Evolutionary conservation across 345 rosid species (phyloP), one percentile per base, ranked within the genome.

Genomic region (Mallotus nudiflorus): DNA sequence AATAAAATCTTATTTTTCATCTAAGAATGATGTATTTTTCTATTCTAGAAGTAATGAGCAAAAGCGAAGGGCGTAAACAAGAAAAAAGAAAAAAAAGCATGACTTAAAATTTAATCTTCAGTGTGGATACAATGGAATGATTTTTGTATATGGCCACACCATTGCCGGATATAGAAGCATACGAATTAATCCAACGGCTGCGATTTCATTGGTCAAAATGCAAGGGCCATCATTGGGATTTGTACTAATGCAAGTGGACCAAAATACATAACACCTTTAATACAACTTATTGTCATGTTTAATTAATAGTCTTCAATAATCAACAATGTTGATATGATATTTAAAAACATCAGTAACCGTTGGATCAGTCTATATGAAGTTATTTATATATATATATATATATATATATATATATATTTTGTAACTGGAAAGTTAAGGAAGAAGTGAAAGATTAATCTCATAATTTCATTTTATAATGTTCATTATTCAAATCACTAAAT

Each of bases 211-310:
- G 19, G 60, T 71, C 68, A 62, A 71, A 62, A 48, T 18, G 54
- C 7, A 18, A 14, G 39, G 60, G 55, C 61, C 39, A 37, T 24
- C 59, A 12, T 61, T 2, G 45, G 29, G 2, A 44, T 51, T 10
- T 9, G 51, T 31, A 59, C 42, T 51, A 0, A 10, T 44, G 63
- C 69, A 52, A 44, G 35, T 65, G 63, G 64, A 28, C 75, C 75
- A 28, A 19, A 14, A 3, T 16, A 48, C 11, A 31, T 2, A 3
- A 16, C 40, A 28, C 75, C 39, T 62, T 53, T 61, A 57, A 16
- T 19, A n/a, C 5, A 19, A 25, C 37, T 28, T 28, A 55, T 28
- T 22, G 60, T n/a, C 60, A 55, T 55, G 35, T 55, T 28, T 8
- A n/a, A 42, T 3, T 16, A 46, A 3, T 48, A 39, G 49, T 19